Percentiles rank a stretch among this genome's conserved stretches.
Conservation (phyloP, 164 flowering plant species). For the Umbellularia californica region DNA sequence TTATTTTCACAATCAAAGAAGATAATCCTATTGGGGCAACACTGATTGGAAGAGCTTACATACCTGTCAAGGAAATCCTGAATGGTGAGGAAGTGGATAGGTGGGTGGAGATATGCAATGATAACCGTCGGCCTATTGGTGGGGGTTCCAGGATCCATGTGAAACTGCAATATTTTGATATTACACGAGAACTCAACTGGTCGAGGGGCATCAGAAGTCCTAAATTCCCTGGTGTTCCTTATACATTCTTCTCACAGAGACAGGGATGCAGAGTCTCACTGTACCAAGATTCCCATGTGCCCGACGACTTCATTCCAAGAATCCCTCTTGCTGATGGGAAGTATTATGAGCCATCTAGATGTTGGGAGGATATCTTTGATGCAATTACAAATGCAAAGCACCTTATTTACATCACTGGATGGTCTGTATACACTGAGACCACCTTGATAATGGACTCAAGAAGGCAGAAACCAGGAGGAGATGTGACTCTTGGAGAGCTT, state of each 20-base stretch:
- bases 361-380: conserved; percentile 78
- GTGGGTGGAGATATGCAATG: conserved; percentile 49
- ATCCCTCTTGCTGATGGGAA: conserved; percentile 51
- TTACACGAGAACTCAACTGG: conserved; percentile 38
- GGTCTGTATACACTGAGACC: conserved; percentile 70
- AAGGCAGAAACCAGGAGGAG: conserved; percentile 53
- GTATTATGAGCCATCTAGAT: conserved; percentile 53
- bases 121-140: conserved; percentile 29
- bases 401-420: conserved; percentile 68
- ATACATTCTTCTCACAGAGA: conserved; percentile 59
- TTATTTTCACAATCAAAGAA: conserved; percentile 58
- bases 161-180: conserved; percentile 42
- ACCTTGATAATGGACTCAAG: conserved; percentile 52
- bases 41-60: conserved; percentile 55
- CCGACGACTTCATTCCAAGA: conserved; percentile 46
- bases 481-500: conserved; percentile 59
- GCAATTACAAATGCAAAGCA: conserved; percentile 65
- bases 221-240: conserved; percentile 58
- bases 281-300: conserved; percentile 73
- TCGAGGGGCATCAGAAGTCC: conserved; percentile 43
- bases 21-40: conserved; percentile 59
- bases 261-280: conserved; percentile 53
- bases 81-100: conserved; percentile 44
- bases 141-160: conserved; percentile 53
- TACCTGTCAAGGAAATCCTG: conserved; percentile 50